phyloP scores from a whole-genome alignment of 1,139 yeast species.

The Taiozyma onychis region DNA sequence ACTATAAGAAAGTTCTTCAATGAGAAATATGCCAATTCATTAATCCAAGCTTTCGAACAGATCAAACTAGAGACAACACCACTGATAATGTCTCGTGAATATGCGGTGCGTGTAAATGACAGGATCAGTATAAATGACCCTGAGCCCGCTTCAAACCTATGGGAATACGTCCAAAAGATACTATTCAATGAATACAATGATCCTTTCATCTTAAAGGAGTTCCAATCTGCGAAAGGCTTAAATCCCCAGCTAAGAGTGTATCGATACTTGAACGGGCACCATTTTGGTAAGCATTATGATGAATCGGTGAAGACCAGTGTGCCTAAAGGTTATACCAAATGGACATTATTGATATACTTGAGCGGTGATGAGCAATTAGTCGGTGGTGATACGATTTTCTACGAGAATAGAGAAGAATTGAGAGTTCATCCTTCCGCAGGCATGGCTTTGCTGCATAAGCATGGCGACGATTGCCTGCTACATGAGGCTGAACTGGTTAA shows the following conservation, averaged over 20 bases:
- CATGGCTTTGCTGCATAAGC: slow-evolving; percentile 58
- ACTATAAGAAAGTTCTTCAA: slow-evolving; percentile 41
- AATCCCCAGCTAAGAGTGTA: slow-evolving; percentile 56
- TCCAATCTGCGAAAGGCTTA: slow-evolving; percentile 41
- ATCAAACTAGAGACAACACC: slow-evolving; percentile 44
- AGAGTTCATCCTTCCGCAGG: slow-evolving; percentile 47
- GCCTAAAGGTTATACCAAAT: slow-evolving; percentile 38
- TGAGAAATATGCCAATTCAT: slow-evolving; percentile 37
- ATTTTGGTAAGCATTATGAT: slow-evolving; percentile 60
- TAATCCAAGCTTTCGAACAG: slow-evolving; percentile 34
- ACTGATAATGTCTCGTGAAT: slow-evolving; percentile 41
- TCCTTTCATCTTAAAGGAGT: slow-evolving; percentile 30
- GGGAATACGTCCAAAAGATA: slow-evolving; percentile 37
- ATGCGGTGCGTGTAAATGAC: slow-evolving; percentile 59
- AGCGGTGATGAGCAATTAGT: slow-evolving; percentile 49
- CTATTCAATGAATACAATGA: slow-evolving; percentile 18
- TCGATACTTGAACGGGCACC: slow-evolving; percentile 53
- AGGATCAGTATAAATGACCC: slow-evolving; percentile 39
- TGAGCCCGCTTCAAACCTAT: slow-evolving; percentile 36
- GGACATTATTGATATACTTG: slow-evolving; percentile 58
- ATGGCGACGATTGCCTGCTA: slow-evolving; percentile 58
- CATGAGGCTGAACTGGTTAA: slow-evolving; percentile 55
- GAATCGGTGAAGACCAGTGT: slow-evolving; percentile 38
- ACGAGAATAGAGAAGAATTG: slow-evolving; percentile 27
- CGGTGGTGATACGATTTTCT: slow-evolving; percentile 63